phyloP scores from a whole-genome alignment of 2,329 filamentous ascomycete genomes.

The Penicillium thymicola region DNA sequence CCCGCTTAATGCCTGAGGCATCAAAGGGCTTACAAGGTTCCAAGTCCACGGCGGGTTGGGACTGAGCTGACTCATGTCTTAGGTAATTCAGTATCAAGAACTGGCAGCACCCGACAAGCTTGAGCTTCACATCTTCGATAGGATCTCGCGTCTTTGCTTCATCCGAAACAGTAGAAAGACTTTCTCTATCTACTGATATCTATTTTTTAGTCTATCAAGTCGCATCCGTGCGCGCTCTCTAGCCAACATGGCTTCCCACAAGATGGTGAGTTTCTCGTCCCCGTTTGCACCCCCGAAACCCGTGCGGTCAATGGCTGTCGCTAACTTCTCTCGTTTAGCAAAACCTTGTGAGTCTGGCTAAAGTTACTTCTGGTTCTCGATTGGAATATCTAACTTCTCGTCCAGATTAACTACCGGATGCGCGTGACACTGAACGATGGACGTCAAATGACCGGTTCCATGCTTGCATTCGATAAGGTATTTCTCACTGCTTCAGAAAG shows the following conservation, averaged over 20 bases:
- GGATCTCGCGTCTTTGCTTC: slow-evolving; percentile 19
- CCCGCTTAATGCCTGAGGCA: background rate
- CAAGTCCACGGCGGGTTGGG: background rate
- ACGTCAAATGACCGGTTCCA: slow-evolving; percentile 93
- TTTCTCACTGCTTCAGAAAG: slow-evolving; percentile 10
- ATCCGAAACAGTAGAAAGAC: slow-evolving; percentile 17
- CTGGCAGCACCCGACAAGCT: slow-evolving; percentile 13
- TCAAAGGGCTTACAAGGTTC: background rate
- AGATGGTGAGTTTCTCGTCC: slow-evolving; percentile 75
- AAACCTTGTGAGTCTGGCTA: slow-evolving; percentile 57
- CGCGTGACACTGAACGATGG: slow-evolving; percentile 92
- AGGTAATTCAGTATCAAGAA: slow-evolving; percentile 8
- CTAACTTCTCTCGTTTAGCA: slow-evolving; percentile 45
- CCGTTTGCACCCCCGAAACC: slow-evolving; percentile 12
- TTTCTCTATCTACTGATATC: slow-evolving; percentile 24
- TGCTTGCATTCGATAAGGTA: slow-evolving; percentile 98
- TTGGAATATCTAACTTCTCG: slow-evolving; percentile 46
- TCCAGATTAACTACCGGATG: slow-evolving; percentile 98
- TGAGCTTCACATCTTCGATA: slow-evolving; percentile 15
- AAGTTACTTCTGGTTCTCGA: background rate
- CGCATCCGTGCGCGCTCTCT: slow-evolving; percentile 45
- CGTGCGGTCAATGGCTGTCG: slow-evolving; percentile 52
- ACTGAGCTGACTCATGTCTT: slow-evolving; percentile 1
- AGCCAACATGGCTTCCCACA: slow-evolving; percentile 65
- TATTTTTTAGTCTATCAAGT: slow-evolving; percentile 37